Base-by-base conservation (phyloP, 148 eudicot species). In the Rhododendron molle region DNA sequence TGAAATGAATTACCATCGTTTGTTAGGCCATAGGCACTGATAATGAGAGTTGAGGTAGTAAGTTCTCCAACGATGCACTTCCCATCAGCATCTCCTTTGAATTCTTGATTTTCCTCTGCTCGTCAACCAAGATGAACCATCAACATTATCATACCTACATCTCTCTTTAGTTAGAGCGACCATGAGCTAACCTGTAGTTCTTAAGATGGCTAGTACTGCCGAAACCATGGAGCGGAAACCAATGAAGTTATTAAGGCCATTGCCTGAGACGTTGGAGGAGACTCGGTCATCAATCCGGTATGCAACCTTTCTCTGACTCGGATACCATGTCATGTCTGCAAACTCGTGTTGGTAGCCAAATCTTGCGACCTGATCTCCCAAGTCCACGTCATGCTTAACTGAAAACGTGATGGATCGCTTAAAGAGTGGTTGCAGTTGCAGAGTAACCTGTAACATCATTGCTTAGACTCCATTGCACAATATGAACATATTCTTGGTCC, bases 261-360 rank as follows among this genome's bases (percentile, higher is more conserved):
- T 81, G 30, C 98, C 95, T 0, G 88, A 62, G 16, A 58, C 44
- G n/a, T 79, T 84, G 83, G 73, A 44, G 26, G 93, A 44, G 47
- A 92, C 93, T n/a, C 98, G 89, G 76, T 93, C 93, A 54, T 95
- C 98, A 0, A 87, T 62, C n/a, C 95, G 84, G 46, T 93, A 95
- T 2, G 88, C 8, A 10, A 86, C 96, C 83, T 86, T 86, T 54
- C 85, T 83, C 50, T 90, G 93, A 77, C 95, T 93, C 2, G 96
- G 98, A 82, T 85, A 88, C 98, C 98, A 95, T 72, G 88, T 88
- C 7, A 95, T 23, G 86, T 93, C 98, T 2, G 92, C 96, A 67
- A 93, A 95, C 81, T 95, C 98, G 18, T 95, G 95, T 26, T 86
- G 81, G 15, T 87, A 84, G 0, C 96, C 98, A 50, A 93, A 92